Base-by-base conservation (phyloP, 306 rosid genomes). In the Trichosanthes cucumerina region DNA sequence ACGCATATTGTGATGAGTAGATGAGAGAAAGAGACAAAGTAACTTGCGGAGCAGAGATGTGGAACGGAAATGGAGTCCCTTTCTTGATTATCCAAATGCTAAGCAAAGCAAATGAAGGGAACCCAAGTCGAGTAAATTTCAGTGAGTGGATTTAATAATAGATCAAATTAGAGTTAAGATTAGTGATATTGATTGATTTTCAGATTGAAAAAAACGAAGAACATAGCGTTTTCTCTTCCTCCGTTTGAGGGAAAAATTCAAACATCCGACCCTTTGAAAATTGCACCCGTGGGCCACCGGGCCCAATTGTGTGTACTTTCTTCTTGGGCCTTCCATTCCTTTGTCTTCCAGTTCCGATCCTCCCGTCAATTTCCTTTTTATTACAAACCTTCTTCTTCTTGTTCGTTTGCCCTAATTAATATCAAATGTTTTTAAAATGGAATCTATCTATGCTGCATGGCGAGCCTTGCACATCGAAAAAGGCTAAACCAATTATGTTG, bases 11-110 rank as follows among this genome's bases (percentile, higher is more conserved):
- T 59, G 58, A 33, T 11, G 36, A 68, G 74, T 59, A 78, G 80
- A 79, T 50, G 39, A 39, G 58, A 26, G 80, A 81, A 76, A 63
- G 80, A 39, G 83, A 81, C 77, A 75, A 43, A 64, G 70, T 50
- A 76, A 81, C 80, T 81, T 38, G 83, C 83, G 64, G 80, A 75
- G 80, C 83, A 81, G 83, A 75, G 83, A 62, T 72, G 62, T 33
- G 75, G 75, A 65, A 80, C 19, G 65, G 79, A 66, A 62, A 33
- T 33, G 79, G 69, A 56, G 75, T 54, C 56, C 43, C 74, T 50
- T 46, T 52, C 52, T n/a, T 6, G 66, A 54, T 38, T 39, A 56
- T 56, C 69, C 69, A 54, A 76, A 54, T 77, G 66, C 79, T 38
- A 77, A 57, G 79, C 66, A 36, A 65, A 78, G 59, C 63, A 44